A percentile compares a stretch with the other conserved stretches of the same genome.
These are phyloP conservation scores for Globisporangium alternatum DNA, from an alignment of 352 stramenopile genomes.

Conservation along the genomic window DNA sequence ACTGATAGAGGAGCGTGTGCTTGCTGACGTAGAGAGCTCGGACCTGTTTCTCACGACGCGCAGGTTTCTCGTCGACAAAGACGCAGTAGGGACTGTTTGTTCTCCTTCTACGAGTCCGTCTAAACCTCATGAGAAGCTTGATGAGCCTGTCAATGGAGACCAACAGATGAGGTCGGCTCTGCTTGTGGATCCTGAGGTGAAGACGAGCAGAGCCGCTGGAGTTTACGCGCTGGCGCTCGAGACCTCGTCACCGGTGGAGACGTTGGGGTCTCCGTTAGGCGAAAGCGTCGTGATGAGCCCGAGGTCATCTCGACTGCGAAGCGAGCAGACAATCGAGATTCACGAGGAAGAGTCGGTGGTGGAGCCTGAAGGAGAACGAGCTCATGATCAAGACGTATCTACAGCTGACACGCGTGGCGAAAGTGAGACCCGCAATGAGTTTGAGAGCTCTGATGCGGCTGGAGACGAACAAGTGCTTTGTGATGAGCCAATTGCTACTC, in stretches of 20 bases:
- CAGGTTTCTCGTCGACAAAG: background rate
- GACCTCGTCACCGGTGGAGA: background rate
- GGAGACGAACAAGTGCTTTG: background rate
- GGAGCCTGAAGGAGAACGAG: background rate
- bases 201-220: background rate
- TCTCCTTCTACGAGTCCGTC: background rate
- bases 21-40: background rate
- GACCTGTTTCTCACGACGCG: conserved; percentile 12
- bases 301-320: background rate
- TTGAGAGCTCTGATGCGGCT: background rate
- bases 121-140: background rate
- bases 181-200: background rate
- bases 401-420: background rate
- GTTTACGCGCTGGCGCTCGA: background rate
- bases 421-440: background rate
- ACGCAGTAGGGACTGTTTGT: background rate
- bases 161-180: background rate
- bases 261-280: no score
- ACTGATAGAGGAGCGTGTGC: no score
- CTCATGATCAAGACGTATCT: background rate
- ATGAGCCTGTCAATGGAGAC: background rate
- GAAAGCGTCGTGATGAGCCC: background rate
- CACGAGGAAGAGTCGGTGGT: background rate
- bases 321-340: conserved; percentile 11
- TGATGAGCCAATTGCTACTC: background rate